Base-by-base conservation (phyloP, 352 stramenopile genomes). In the Aphanomyces cochlioides region DNA sequence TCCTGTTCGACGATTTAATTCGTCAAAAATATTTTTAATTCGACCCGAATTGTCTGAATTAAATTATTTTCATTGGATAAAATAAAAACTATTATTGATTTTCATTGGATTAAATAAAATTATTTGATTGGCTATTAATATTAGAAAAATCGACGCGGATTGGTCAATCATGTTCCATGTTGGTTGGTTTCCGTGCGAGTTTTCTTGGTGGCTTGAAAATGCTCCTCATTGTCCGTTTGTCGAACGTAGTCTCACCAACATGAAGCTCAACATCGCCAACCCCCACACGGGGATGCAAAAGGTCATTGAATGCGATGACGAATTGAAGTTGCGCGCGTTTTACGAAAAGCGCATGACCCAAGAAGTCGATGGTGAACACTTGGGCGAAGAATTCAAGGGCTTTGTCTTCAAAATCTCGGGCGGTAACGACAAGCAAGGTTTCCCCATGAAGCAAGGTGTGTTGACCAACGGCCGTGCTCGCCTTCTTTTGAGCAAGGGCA, bases 381-480 rank as follows among this genome's bases (percentile, higher is more conserved):
- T 99, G 66, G 98, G 98, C 73, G 98, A 99, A 59, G 97, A 99
- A 83, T 99, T 99, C 85, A 98, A 98, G 77, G 98, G 97, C 79
- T 99, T 98, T 80, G 84, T 98, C 78, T 97, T 99, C 81, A 95
- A 96, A 76, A 98, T 99, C 78, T 98, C 93, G 67, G 98, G 98
- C 78, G 98, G 98, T 84, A 99, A 99, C 85, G 98, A 99, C 90
- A 99, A 99, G 92, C 97, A 99, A 89, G 98, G 98, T 73, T 99
- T 99, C 89, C 97, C 97, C 73, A 99, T 99, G 98, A 99, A 99
- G 94, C 98, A 99, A 90, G 98, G 98, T 91, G 96, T 99, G 70
- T 88, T 99, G 70, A 98, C 94, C 64, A 98, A 99, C 86, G 93
- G 96, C 82, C 97, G 98, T 85, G 98, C 99, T 41, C 94, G 97